Evolutionary conservation across 2,329 filamentous ascomycete genomes (phyloP).

Genomic region (Calonectria pseudoturangicola): DNA sequence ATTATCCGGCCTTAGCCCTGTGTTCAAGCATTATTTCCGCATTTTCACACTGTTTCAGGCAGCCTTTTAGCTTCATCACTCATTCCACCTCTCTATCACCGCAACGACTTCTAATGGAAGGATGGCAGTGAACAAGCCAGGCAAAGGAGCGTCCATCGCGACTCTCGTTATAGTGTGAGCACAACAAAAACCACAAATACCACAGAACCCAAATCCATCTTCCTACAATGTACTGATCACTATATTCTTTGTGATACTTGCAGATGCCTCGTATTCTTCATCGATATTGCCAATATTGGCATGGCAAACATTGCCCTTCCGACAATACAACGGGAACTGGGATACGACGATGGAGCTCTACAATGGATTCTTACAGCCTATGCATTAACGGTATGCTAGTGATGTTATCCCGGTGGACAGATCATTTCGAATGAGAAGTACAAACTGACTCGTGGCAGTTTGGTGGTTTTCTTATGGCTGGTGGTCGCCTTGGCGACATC

Average conservation of each 20-base stretch:
- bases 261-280: conserved; percentile 9
- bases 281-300: conserved; percentile 12
- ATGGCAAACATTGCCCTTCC: conserved; percentile 20
- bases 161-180: conserved; percentile 2
- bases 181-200: not conserved
- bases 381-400: not conserved
- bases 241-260: not conserved
- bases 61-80: not conserved
- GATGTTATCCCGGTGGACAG: not conserved
- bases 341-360: not conserved
- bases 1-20: too few relatives aligned
- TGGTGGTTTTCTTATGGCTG: not conserved
- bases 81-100: not conserved
- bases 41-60: not conserved
- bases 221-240: not conserved
- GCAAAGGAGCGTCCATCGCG: not conserved
- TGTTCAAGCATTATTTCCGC: not conserved
- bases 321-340: not conserved
- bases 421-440: not conserved
- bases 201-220: too few relatives aligned
- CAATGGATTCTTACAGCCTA: not conserved
- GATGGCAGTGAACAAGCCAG: not conserved
- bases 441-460: not conserved
- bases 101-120: not conserved
- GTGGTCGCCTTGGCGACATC: conserved; percentile 6